Base-by-base conservation (phyloP, 208 protist species). In the Crithidia brevicula region DNA sequence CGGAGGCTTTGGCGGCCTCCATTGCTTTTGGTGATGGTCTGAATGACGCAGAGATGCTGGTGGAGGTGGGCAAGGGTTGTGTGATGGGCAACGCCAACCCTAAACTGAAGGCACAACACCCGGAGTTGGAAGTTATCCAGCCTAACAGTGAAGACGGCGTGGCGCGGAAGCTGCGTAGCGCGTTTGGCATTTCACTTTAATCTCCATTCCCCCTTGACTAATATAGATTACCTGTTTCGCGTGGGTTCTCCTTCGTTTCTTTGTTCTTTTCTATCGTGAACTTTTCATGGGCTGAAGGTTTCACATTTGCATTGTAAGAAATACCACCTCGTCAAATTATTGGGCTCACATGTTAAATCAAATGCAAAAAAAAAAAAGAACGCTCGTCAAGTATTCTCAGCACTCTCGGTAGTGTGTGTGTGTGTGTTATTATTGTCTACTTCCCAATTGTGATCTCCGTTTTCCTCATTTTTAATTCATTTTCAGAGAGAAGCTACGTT, bases 1-100 rank as follows among this genome's bases (percentile, higher is more conserved):
- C 62, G 1, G 56, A 60, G 0, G 57, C 69, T 0, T 40, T 87
- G 27, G 9, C 33, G 23, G 52, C 73, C 15, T 81, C 81, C 3
- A 77, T 90, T 18, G 81, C 78, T 20, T 90, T 90, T 77, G 84
- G 84, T 10, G 78, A 90, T 40, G 84, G 72, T 25, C 65, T 86
- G 47, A 86, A 90, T 58, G 84, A 90, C 52, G 72, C 72, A 15
- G 60, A 78, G 34, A 86, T 90, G 81, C 58, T 90, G 18, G 31
- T 25, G 50, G 33, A 63, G 46, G 71, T 53, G 5, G 84, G 81
- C 1, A 81, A 85, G 51, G 81, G 84, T 5, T 90, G 68, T 33
- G 62, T 87, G 16, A 87, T 90, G 84, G 56, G 51, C 13, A 90
- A 90, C 57, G 70, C 71, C 0, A 77, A 76, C 42, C 74, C 80